Evolutionary conservation across 2,329 filamentous ascomycete species (phyloP), one percentile per base, ranked within the genome.

Genomic region (Colletotrichum higginsianum): DNA sequence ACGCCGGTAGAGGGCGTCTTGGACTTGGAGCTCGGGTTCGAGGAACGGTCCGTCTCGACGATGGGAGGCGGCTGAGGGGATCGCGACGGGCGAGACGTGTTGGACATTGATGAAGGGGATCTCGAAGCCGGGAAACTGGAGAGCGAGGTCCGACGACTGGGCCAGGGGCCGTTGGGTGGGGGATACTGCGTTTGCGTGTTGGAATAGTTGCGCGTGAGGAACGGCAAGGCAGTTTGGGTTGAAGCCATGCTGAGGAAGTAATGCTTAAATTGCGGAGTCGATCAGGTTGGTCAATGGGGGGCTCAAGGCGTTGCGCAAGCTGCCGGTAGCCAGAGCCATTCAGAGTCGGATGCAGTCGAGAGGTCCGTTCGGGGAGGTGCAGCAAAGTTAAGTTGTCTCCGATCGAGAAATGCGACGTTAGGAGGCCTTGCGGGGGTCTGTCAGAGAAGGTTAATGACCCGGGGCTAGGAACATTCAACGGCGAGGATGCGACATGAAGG

Each of bases 61-160:
- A 84, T 79, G 23, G 70, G 70, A 72, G 83, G 83, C 64, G 84
- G 86, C 61, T 89, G 86, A 64, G 89, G 88, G 55, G 89, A 90
- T 78, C 84, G 86, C 60, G 87, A 84, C 55, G 87, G 87, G 70
- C 87, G 85, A 71, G 84, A 87, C 77, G 78, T 79, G 76, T 84
- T 84, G 66, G 88, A 90, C 84, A 90, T 87, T 77, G 89, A 85
- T 66, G 89, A 90, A 61, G 86, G 83, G 57, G 88, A 87, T 69
- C 88, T 85, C 61, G 89, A 89, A 13, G 87, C 86, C 71, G 90
- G 88, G 77, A 92, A 90, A 52, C 90, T 92, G 35, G 90, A 89
- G 58, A 92, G 82, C n/a, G 91, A 93, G 52, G 88, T 86, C 77
- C 86, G 83, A 69, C 84, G 82, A 76, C 82, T 82, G 49, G 77